Evolutionary conservation across 345 rosid genomes (phyloP), one percentile per base, ranked within the genome.

Genomic region (Citrus hindsii): DNA sequence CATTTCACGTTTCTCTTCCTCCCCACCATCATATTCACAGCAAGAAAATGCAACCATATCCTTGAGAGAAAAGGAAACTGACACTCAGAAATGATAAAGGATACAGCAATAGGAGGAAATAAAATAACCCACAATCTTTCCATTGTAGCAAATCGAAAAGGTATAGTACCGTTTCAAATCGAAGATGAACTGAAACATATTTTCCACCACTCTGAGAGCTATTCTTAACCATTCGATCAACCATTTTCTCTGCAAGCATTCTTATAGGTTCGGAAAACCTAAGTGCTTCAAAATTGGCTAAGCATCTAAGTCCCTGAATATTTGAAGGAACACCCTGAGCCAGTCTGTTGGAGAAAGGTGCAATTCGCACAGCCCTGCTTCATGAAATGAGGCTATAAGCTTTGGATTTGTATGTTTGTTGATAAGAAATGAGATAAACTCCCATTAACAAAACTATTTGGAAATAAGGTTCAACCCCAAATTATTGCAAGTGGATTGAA

Each of bases 11-110:
- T 86, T 96, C 90, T 94, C 99, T 16, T 88, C 93, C 82, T 91
- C 92, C 68, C 97, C 99, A 27, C 97, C 96, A 72, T 91, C 97
- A 87, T 92, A 96, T 85, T 96, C 97, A 28, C 99, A 96, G 89
- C 98, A 94, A 27, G 98, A 96, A 83, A 96, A 96, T 76, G 98
- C 99, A 46, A 96, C 97, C 99, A 96, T 96, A 79, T 94, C 98
- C 99, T 96, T 82, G 22, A 53, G 22, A 74, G 38, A 63, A 24
- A 71, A 75, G 77, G 73, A 25, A 32, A 76, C 67, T 13, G 28
- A 25, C 60, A 69, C 58, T 81, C 51, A 84, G 78, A 68, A 75
- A 38, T 42, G 28, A 40, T 21, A n/a, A 27, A 53, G 9, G 51
- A 56, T 53, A 69, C 32, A 21, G 32, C 71, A 6, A 62, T 25